Evolutionary conservation across 2,329 filamentous ascomycete genomes (phyloP).

Genomic region (Bipolaris oryzae): DNA sequence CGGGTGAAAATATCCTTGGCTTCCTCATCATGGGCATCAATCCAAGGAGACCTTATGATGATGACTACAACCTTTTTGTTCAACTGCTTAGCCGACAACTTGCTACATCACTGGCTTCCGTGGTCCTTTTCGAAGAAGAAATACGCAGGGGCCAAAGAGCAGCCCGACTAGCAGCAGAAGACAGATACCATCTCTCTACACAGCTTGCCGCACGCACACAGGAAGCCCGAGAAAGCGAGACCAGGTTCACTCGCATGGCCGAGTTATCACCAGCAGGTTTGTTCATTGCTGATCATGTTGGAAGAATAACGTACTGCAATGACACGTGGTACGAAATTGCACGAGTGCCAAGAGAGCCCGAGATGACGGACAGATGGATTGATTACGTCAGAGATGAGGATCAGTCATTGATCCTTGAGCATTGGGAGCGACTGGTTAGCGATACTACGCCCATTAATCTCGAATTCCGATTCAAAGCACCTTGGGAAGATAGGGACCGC

Average conservation of each 20-base stretch:
- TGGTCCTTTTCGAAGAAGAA: slow-evolving; percentile 83
- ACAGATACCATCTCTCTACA: slow-evolving; percentile 77
- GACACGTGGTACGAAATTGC: slow-evolving; percentile 76
- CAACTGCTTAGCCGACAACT: slow-evolving; percentile 76
- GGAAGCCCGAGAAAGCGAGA: slow-evolving; percentile 67
- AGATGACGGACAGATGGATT: slow-evolving; percentile 71
- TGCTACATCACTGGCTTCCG: slow-evolving; percentile 79
- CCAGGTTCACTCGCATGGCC: slow-evolving; percentile 82
- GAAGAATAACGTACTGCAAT: slow-evolving; percentile 79
- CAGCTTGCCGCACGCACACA: slow-evolving; percentile 69
- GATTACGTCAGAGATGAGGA: slow-evolving; percentile 73
- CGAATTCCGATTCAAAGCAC: slow-evolving; percentile 76
- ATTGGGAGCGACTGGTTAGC: slow-evolving; percentile 68
- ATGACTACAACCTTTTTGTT: slow-evolving; percentile 79
- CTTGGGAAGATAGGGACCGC: slow-evolving; percentile 63
- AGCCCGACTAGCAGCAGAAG: slow-evolving; percentile 74
- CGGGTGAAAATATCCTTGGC: slow-evolving; percentile 73
- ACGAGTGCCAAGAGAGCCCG: slow-evolving; percentile 64
- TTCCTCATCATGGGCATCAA: slow-evolving; percentile 82
- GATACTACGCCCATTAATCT: slow-evolving; percentile 69
- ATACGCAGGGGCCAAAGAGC: slow-evolving; percentile 75
- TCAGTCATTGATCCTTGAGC: slow-evolving; percentile 60
- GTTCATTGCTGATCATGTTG: slow-evolving; percentile 77
- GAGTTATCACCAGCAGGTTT: slow-evolving; percentile 84
- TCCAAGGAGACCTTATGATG: slow-evolving; percentile 77